phyloP scores from a whole-genome alignment of 257 asterid genomes.

The Rubia yunnanensis region DNA sequence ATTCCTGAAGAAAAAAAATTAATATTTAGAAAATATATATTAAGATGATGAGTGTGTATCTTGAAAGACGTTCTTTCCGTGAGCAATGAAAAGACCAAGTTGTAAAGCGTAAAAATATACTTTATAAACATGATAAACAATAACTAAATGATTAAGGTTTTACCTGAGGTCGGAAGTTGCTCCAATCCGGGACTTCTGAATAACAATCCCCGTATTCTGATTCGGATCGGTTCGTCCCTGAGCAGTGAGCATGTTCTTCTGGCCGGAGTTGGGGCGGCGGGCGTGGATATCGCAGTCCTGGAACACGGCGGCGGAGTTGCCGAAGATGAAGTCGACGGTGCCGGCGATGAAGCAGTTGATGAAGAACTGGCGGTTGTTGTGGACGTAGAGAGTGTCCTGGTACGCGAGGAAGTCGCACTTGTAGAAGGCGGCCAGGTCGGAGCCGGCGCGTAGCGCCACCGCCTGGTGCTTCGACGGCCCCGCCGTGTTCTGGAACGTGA shows the following conservation, averaged over 20 bases:
- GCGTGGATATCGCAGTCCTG: conserved; percentile 29
- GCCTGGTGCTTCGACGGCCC: conserved; percentile 38
- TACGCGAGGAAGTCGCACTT: conserved; percentile 22
- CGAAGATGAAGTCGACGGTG: conserved; percentile 34
- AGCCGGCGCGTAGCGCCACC: conserved; percentile 29
- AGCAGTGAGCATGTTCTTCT: conserved; percentile 30
- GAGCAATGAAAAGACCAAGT: too few species aligned
- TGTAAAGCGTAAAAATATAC: too few species aligned
- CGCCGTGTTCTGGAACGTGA: conserved; percentile 30
- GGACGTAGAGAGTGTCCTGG: conserved; percentile 32
- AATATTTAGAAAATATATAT: too few species aligned
- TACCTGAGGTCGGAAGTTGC: conserved; percentile 23
- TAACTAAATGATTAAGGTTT: too few species aligned
- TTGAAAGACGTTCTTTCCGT: too few species aligned
- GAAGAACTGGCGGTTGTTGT: conserved; percentile 28
- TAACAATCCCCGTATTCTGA: conserved; percentile 28
- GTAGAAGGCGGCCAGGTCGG: conserved; percentile 30
- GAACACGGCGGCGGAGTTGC: conserved; percentile 24
- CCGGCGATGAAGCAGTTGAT: conserved; percentile 21
- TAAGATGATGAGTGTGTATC: too few species aligned
- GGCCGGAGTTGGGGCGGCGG: conserved; percentile 23
- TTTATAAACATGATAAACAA: too few species aligned
- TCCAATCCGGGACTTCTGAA: conserved; percentile 22
- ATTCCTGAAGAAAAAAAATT: too few species aligned
- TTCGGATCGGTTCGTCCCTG: conserved; percentile 27